These are phyloP conservation scores for Neotropicomus parvogracilis DNA, from an alignment of 1,284 basidiomycete species.

Conservation along the genomic window DNA sequence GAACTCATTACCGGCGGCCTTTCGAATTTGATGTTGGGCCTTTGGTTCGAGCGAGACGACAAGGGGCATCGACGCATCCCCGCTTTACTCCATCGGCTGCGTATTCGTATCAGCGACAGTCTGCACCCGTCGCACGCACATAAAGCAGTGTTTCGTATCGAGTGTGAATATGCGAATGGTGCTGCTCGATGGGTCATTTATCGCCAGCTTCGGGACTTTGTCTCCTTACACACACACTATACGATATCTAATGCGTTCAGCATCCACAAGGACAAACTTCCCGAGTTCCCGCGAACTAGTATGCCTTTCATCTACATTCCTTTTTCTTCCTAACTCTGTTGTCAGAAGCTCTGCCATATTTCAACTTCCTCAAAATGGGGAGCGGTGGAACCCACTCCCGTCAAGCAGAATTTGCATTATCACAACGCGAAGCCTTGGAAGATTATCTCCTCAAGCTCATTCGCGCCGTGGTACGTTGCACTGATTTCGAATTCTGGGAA, in stretches of 20 bases:
- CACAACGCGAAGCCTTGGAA: conserved; percentile 81
- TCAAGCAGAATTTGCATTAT: conserved; percentile 67
- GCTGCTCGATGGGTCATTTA: conserved; percentile 95
- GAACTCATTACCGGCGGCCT: conserved; percentile 83
- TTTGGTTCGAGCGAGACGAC: conserved; percentile 93
- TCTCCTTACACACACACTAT: conserved; percentile 90
- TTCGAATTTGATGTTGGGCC: conserved; percentile 78
- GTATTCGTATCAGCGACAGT: conserved; percentile 82
- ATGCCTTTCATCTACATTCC: conserved; percentile 29
- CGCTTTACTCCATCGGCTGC: conserved; percentile 81
- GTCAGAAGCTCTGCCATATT: conserved; percentile 73
- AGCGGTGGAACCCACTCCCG: conserved; percentile 48
- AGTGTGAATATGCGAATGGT: conserved; percentile 97
- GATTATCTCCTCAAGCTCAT: conserved; percentile 89
- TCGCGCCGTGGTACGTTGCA: conserved; percentile 69
- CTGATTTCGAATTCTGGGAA: conserved; percentile 5
- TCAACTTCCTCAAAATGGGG: conserved; percentile 74
- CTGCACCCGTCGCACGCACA: conserved; percentile 75
- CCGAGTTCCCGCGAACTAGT: conserved; percentile 91
- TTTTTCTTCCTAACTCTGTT: background rate
- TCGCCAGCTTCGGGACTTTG: conserved; percentile 89
- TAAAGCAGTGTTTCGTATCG: conserved; percentile 87
- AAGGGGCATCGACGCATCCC: conserved; percentile 81
- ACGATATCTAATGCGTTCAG: conserved; percentile 80
- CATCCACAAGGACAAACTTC: conserved; percentile 71